Conservation (phyloP, 306 rosid species). For the Lagenaria siceraria region DNA sequence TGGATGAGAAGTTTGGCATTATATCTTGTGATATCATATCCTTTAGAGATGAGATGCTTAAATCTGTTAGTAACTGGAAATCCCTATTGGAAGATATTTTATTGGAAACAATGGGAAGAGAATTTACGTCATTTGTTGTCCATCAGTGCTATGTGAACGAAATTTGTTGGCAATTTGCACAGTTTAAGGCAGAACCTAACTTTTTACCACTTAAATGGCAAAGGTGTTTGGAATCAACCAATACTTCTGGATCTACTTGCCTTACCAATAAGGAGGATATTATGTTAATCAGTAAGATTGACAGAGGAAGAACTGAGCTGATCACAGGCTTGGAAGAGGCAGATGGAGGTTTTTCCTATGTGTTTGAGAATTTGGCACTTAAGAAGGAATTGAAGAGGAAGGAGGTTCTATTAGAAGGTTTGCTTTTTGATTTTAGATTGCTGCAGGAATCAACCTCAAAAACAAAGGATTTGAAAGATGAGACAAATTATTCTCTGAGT, state of each 20-base stretch:
- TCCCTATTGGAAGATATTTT: constrained; percentile 46
- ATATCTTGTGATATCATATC: constrained; percentile 35
- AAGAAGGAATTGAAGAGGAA: constrained; percentile 65
- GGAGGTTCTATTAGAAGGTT: constrained; percentile 63
- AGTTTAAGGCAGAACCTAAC: constrained; percentile 15
- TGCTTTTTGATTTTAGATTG: constrained; percentile 77
- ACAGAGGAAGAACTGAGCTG: constrained; percentile 14
- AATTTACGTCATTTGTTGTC: constrained; percentile 37
- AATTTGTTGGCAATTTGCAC: constrained; percentile 18
- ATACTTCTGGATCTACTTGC: constrained; percentile 12
- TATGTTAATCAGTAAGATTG: constrained; percentile 9
- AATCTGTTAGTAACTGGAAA: constrained; percentile 29
- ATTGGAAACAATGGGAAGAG: constrained; percentile 34
- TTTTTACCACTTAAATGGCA: constrained; percentile 15
- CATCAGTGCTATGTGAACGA: constrained; percentile 35
- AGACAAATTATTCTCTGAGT: constrained; percentile 42
- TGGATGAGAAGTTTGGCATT: constrained; percentile 36
- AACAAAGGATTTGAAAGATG: constrained; percentile 61
- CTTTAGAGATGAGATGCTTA: constrained; percentile 34
- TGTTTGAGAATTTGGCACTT: constrained; percentile 44
- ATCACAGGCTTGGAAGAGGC: constrained; percentile 21
- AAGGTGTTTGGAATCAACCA: constrained; percentile 8
- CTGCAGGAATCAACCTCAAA: constrained; percentile 85
- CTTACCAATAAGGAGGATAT: constrained; percentile 20
- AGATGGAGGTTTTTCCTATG: constrained; percentile 27